These are phyloP conservation scores for Thermochaetoides dissita DNA, from an alignment of 2,329 filamentous ascomycete genomes.

Conservation along the genomic window DNA sequence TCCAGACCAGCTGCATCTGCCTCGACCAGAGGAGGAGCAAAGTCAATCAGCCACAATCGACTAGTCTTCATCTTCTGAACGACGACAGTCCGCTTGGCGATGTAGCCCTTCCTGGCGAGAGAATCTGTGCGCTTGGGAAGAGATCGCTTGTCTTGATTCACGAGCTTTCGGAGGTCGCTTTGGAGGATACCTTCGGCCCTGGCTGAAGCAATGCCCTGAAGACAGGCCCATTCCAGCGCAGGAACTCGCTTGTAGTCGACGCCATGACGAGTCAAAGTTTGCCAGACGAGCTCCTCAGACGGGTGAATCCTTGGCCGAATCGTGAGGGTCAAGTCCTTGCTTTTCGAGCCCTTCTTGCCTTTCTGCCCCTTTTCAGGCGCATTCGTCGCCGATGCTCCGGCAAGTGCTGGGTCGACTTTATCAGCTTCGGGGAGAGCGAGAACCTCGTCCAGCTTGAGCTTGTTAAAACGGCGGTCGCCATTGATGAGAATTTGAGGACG, in stretches of 20 bases:
- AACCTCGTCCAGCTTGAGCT: conserved; percentile 26
- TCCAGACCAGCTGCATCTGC: conserved; percentile 19
- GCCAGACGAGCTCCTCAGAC: conserved; percentile 44
- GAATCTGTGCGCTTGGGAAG: conserved; percentile 47
- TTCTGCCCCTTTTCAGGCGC: conserved; percentile 1
- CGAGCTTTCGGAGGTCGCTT: conserved; percentile 42
- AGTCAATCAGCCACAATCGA: conserved; percentile 45
- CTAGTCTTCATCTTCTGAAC: conserved; percentile 47
- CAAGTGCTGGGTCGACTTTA: conserved; percentile 1
- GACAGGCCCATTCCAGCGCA: conserved; percentile 43
- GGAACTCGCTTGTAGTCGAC: conserved; percentile 45
- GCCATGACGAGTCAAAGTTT: conserved; percentile 43
- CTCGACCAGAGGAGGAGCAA: conserved; percentile 33
- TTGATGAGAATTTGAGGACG: conserved; percentile 29
- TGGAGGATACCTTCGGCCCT: conserved; percentile 44
- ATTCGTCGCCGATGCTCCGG: neutral
- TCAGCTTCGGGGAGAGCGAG: conserved; percentile 23
- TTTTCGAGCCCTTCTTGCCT: conserved; percentile 3
- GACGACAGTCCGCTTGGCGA: conserved; percentile 45
- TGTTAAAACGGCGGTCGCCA: conserved; percentile 21
- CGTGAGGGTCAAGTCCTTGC: conserved; percentile 9
- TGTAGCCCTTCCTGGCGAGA: conserved; percentile 46
- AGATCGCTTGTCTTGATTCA: conserved; percentile 49
- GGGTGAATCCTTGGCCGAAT: conserved; percentile 28
- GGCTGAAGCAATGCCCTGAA: conserved; percentile 42